Percentiles rank a stretch among this genome's conserved stretches.
phyloP scores from a whole-genome alignment of 169 alveolate species.

The Plasmodium fragile region DNA sequence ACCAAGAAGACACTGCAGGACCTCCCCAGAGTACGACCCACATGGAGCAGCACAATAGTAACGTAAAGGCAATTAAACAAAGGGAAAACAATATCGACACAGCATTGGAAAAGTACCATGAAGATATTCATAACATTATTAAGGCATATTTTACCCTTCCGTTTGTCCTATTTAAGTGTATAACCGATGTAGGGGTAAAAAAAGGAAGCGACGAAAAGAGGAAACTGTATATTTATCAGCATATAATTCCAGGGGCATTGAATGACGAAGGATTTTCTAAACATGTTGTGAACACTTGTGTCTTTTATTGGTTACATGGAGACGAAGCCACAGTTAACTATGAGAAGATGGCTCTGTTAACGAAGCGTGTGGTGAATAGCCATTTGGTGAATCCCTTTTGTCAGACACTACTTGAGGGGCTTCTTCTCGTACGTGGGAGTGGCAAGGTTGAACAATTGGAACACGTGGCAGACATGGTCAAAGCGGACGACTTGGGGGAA shows the following conservation, averaged over 20 bases:
- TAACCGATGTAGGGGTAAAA: conserved; percentile 19
- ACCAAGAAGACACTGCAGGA: neutral
- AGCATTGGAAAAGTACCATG: conserved; percentile 32
- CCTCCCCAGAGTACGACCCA: neutral
- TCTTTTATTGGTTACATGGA: neutral
- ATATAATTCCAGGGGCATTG: conserved; percentile 30
- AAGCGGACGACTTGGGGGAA: neutral
- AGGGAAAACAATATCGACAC: neutral
- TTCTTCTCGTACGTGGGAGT: neutral
- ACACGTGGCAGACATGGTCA: neutral
- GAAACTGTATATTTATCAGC: conserved; percentile 32
- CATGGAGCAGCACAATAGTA: neutral
- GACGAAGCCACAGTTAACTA: conserved; percentile 6
- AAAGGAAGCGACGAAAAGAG: conserved; percentile 25
- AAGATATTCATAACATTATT: conserved; percentile 7
- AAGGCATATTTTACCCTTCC: conserved; percentile 44
- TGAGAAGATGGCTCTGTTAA: conserved; percentile 23
- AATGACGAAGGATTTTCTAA: conserved; percentile 42
- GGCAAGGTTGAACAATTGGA: neutral
- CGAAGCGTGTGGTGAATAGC: conserved; percentile 9
- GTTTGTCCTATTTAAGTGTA: conserved; percentile 29
- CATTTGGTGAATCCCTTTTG: conserved; percentile 20
- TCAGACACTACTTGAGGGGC: neutral
- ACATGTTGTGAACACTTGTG: conserved; percentile 18
- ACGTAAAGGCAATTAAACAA: neutral